phyloP scores from a whole-genome alignment of 441 rosid species.

The Euphorbia corollata region DNA sequence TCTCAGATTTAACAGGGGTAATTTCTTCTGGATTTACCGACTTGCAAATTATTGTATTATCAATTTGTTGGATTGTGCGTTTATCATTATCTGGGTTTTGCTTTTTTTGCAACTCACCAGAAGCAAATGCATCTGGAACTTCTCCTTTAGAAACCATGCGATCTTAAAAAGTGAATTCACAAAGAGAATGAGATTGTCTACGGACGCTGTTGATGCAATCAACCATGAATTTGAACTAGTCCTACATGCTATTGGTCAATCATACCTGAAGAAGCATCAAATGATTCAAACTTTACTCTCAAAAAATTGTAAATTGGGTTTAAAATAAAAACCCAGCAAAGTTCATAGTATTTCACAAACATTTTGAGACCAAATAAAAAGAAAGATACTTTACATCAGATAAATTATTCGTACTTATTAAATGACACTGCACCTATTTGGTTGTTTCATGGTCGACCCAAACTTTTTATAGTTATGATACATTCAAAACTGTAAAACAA shows the following conservation, averaged over 20 bases:
- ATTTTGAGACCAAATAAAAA: slow-evolving; percentile 4
- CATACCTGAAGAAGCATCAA: slow-evolving; percentile 27
- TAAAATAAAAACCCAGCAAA: not conserved
- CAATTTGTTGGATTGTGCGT: slow-evolving; percentile 20
- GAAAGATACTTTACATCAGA: slow-evolving; percentile 2
- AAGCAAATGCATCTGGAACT: slow-evolving; percentile 29
- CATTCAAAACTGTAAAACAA: no score
- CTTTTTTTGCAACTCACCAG: slow-evolving; percentile 28
- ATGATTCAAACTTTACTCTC: not conserved
- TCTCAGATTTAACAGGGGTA: slow-evolving; percentile 21
- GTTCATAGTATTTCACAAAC: not conserved
- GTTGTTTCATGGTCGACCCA: no score
- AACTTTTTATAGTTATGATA: no score
- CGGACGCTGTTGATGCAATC: slow-evolving; percentile 16
- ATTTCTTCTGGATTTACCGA: slow-evolving; percentile 26
- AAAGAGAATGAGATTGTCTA: slow-evolving; percentile 23
- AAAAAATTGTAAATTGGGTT: not conserved
- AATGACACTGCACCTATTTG: no score
- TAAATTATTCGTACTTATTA: not conserved
- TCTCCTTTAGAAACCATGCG: slow-evolving; percentile 38
- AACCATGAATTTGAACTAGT: slow-evolving; percentile 16
- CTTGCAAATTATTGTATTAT: slow-evolving; percentile 21
- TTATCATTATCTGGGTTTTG: slow-evolving; percentile 23
- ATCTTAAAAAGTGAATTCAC: slow-evolving; percentile 25
- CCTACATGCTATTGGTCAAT: slow-evolving; percentile 15